Conservation (phyloP, 2,329 filamentous ascomycete species). For the Mariannaea elegans region DNA sequence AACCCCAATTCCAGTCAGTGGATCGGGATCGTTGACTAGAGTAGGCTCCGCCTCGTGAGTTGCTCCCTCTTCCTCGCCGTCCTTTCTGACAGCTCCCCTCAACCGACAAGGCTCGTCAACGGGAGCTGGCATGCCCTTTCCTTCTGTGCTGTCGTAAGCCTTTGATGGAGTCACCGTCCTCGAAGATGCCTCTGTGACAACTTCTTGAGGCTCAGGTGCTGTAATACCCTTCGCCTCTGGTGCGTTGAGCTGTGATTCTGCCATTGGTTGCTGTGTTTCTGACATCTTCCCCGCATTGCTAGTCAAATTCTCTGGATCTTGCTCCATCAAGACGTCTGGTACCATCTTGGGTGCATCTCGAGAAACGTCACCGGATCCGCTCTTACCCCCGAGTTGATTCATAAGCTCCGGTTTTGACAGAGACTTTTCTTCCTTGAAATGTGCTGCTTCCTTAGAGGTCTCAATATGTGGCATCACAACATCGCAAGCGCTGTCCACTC, state of each 20-base stretch:
- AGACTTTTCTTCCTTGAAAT: background rate
- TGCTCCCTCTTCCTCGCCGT: background rate
- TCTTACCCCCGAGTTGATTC: constrained; percentile 7
- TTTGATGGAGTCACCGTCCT: constrained; percentile 25
- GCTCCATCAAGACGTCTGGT: constrained; percentile 12
- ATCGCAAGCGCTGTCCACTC: constrained; percentile 18
- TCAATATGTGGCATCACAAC: constrained; percentile 16
- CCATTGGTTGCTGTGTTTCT: constrained; percentile 16
- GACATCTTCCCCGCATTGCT: constrained; percentile 1
- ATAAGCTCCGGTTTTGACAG: background rate
- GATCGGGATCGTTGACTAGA: constrained; percentile 2
- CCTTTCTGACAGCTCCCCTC: background rate
- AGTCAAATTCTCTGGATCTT: constrained; percentile 8
- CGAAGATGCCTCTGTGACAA: constrained; percentile 21
- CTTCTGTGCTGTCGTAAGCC: background rate
- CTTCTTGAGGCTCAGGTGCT: constrained; percentile 36
- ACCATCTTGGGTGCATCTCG: background rate
- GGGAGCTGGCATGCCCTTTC: background rate
- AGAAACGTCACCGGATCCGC: constrained; percentile 12
- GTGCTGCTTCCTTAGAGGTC: background rate
- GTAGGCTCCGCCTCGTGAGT: background rate
- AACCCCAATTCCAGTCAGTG: constrained; percentile 20
- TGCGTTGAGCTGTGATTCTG: constrained; percentile 23
- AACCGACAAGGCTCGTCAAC: background rate
- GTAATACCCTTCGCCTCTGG: constrained; percentile 35